Evolutionary conservation across 495 filamentous ascomycete species (phyloP).

Genomic region (Trichoderma parareesei): DNA sequence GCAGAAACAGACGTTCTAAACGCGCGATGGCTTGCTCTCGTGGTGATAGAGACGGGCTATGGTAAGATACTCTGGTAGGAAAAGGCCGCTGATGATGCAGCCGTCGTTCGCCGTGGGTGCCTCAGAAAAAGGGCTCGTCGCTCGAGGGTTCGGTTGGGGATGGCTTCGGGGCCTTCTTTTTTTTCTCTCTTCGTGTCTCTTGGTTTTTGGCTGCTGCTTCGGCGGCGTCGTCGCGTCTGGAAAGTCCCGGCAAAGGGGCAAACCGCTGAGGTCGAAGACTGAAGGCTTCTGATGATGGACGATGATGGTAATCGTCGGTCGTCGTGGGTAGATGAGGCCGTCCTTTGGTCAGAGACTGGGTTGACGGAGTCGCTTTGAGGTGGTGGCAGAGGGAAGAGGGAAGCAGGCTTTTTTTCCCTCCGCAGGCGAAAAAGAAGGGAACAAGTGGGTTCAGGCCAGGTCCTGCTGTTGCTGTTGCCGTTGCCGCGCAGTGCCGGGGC

Average conservation of each 20-base stretch:
- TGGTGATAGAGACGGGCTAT: not conserved
- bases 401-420: constrained; percentile 1
- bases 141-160: not conserved
- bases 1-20: not conserved
- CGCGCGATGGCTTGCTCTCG: not conserved
- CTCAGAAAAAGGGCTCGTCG: constrained; percentile 2
- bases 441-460: not conserved
- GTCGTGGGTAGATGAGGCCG: not conserved
- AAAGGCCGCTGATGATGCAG: not conserved
- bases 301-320: constrained; percentile 5
- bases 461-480: not conserved
- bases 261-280: not conserved
- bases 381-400: not conserved
- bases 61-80: not conserved
- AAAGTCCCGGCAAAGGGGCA: not conserved
- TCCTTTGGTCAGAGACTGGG: not conserved
- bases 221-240: not conserved
- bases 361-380: constrained; percentile 3
- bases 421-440: constrained; percentile 4
- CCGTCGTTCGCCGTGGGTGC: constrained; percentile 1
- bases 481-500: too few relatives aligned
- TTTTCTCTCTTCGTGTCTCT: not conserved
- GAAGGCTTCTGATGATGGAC: not conserved
- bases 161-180: not conserved
- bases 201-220: not conserved